These are phyloP conservation scores for Rhizopogon salebrosus DNA, from an alignment of 768 basidiomycete genomes.

Conservation along the genomic window DNA sequence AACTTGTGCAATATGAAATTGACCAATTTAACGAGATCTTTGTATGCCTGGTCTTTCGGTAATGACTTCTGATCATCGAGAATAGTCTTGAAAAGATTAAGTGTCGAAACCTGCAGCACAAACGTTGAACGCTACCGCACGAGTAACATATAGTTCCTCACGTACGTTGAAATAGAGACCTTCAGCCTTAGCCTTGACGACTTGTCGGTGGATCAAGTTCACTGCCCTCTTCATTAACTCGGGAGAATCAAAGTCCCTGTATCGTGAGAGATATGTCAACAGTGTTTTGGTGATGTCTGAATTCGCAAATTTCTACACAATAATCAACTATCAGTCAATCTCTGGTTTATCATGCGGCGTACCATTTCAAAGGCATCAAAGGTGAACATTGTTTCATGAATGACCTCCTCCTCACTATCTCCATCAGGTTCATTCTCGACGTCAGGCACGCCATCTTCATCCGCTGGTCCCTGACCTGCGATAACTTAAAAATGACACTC, in stretches of 20 bases:
- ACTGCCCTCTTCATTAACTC: slow-evolving; percentile 92
- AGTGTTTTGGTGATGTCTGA: slow-evolving; percentile 83
- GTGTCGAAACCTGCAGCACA: slow-evolving; percentile 70
- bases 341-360: slow-evolving; percentile 21
- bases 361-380: slow-evolving; percentile 92
- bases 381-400: slow-evolving; percentile 84
- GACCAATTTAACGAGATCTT: slow-evolving; percentile 80
- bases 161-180: slow-evolving; percentile 92
- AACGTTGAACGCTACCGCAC: slow-evolving; percentile 5
- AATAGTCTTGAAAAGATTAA: slow-evolving; percentile 84
- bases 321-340: slow-evolving; percentile 14
- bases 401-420: slow-evolving; percentile 56
- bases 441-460: slow-evolving; percentile 64
- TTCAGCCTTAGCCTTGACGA: slow-evolving; percentile 86
- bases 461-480: slow-evolving; percentile 34
- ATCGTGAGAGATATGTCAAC: slow-evolving; percentile 75
- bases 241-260: slow-evolving; percentile 67
- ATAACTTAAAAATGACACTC: slow-evolving; percentile 4
- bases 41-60: slow-evolving; percentile 72
- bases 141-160: slow-evolving; percentile 2
- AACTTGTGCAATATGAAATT: slow-evolving; percentile 87
- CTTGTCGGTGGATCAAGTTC: slow-evolving; percentile 84
- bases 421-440: slow-evolving; percentile 50
- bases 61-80: slow-evolving; percentile 75
- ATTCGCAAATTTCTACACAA: slow-evolving; percentile 78